Evolutionary conservation across 306 rosid species (phyloP), one percentile per base, ranked within the genome.

Genomic region (Castanea crenata): DNA sequence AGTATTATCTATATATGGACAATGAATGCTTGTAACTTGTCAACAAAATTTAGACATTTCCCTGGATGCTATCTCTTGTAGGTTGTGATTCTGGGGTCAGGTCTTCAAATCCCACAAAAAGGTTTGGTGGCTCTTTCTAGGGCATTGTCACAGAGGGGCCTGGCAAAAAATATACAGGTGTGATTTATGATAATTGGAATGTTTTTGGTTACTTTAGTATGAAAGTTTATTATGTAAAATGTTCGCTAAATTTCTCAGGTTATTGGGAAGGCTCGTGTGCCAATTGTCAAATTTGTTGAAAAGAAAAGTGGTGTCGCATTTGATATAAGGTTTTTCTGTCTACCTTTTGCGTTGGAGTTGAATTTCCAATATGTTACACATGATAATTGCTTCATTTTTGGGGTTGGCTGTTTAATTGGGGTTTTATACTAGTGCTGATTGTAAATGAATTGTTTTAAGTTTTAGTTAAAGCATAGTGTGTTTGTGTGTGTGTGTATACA

Each of bases 201-300:
- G 19, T 74, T 55, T 35, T 58, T n/a, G 44, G 46, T 41, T 41
- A 41, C 46, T 41, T 41, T 41, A 41, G 14, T 56, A 20, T 32
- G 62, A 23, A 8, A 55, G 9, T 58, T 64, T 56, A 44, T 32
- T 80, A 38, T 70, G 73, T 77, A 35, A 55, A 71, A 27, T 85
- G 34, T 69, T 69, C 55, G 13, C 79, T 44, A 55, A 55, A 73
- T 79, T 76, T 76, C 52, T 23, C 85, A 95, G 99, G 98, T 95
- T 74, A 93, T 93, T 80, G 98, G 90, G 78, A 95, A 89, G 90
- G 99, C 99, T 71, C 97, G 98, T 41, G 93, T 95, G 78, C 99
- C 99, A 13, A 93, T 95, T 85, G 87, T 95, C 81, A 95, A 95
- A 83, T 95, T 95, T 83, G 83, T 91, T 5, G 98, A 95, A 77